Percentiles rank a stretch among this genome's conserved stretches.
phyloP scores from a whole-genome alignment of 225 moss, liverwort and hornwort species.

The Ulota crispa region DNA sequence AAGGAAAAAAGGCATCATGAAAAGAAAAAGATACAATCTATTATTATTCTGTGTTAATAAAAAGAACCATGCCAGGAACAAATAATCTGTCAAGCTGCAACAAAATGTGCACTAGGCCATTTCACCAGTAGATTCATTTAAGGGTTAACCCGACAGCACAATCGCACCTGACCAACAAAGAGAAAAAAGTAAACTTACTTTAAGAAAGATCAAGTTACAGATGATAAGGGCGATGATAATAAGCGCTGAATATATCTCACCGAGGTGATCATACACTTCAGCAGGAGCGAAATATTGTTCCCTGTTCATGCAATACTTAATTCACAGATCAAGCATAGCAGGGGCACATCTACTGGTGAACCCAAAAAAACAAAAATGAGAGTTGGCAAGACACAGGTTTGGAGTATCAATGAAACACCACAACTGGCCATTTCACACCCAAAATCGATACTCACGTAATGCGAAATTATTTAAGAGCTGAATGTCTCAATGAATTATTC shows the following conservation, averaged over 20 bases:
- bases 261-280: slow-evolving; percentile 80
- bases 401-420: neutral
- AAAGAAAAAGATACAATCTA: slow-evolving; percentile 1
- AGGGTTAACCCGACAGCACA: slow-evolving; percentile 10
- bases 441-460: neutral
- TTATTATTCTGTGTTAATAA: slow-evolving; percentile 6
- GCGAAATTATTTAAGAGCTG: neutral
- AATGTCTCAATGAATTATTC: neutral
- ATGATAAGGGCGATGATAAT: slow-evolving; percentile 60
- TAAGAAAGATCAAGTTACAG: slow-evolving; percentile 65
- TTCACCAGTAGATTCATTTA: slow-evolving; percentile 11
- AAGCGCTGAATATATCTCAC: slow-evolving; percentile 82
- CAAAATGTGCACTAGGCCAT: slow-evolving; percentile 6
- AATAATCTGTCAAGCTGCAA: slow-evolving; percentile 17
- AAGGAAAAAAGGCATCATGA: neutral
- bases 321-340: slow-evolving; percentile 15
- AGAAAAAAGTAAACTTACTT: slow-evolving; percentile 49
- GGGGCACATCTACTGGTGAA: neutral
- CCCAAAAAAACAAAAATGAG: neutral
- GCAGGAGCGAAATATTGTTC: slow-evolving; percentile 66
- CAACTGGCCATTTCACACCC: neutral
- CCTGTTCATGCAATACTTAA: slow-evolving; percentile 41
- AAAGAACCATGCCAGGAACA: slow-evolving; percentile 17
- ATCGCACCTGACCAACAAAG: slow-evolving; percentile 13
- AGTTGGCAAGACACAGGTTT: neutral